phyloP scores from a whole-genome alignment of 257 asterid genomes.

The Ligustrum vulgare region DNA sequence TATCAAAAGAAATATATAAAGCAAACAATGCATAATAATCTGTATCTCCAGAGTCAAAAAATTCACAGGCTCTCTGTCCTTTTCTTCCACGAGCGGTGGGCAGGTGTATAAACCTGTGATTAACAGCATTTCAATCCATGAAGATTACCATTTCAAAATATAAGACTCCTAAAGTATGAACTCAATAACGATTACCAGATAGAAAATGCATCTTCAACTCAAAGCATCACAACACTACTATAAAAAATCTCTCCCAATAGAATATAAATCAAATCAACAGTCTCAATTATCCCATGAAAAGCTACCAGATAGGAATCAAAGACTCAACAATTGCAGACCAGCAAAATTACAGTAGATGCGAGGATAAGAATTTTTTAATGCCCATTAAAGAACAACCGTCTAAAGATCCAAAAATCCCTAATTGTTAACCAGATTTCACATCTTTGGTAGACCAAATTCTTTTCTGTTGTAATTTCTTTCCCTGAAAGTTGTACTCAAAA shows the following conservation, averaged over 20 bases:
- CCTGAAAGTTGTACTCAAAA: background rate
- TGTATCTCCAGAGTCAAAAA: background rate
- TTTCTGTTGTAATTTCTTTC: background rate
- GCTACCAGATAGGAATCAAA: background rate
- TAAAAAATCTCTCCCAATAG: background rate
- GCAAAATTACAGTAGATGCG: background rate
- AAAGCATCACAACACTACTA: background rate
- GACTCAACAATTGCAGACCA: background rate
- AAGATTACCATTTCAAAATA: background rate
- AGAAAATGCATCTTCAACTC: background rate
- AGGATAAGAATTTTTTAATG: background rate
- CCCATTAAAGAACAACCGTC: constrained; percentile 1
- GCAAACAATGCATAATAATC: background rate
- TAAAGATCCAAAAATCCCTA: constrained; percentile 11
- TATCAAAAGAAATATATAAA: background rate
- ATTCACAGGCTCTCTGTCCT: background rate
- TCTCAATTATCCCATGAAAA: background rate
- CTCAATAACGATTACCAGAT: background rate
- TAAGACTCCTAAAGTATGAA: background rate
- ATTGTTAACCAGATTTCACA: constrained; percentile 14
- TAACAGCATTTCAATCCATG: constrained; percentile 6
- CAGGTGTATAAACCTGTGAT: background rate
- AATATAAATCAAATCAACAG: background rate
- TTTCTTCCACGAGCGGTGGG: background rate
- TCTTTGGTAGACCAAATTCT: background rate